Base-by-base conservation (phyloP, 108 stramenopile species). In the Fragilariopsis cylindrus region DNA sequence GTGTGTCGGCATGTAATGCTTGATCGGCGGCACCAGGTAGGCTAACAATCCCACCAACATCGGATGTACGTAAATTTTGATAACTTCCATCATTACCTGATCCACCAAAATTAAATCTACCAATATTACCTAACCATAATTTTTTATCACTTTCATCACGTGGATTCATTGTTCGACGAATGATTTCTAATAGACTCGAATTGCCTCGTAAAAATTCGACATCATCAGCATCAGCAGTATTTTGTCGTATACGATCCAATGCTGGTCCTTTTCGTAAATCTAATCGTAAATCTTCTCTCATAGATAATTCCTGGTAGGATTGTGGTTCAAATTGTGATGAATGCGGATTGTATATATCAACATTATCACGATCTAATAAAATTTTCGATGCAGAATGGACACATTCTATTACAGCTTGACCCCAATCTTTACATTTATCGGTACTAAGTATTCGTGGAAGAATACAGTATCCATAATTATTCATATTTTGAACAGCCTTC, bases 1-100 rank as follows among this genome's bases (percentile, higher is more conserved):
- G 90, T 21, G 92, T 89, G 64, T 96, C 96, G 6, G 96, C 93
- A 72, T 96, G 96, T 9, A 94, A 80, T 0, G 92, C 88, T 77
- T 96, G 96, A 65, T 96, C 96, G 41, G 80, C 87, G 44, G 79
- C 64, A 18, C 93, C 92, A 1, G 93, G 92, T 11, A 93, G 78
- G 39, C 82, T 87, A n/a, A 96, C 68, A 13, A 96, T 94, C 2
- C 89, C 87, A n/a, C 96, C 96, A 13, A 93, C 78, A 16, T 78
- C 84, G n/a, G 90, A 90, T 3, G 92, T 70, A 13, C 89, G 87
- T 56, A 91, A 50, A 62, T 90, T 87, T 57, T 86, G 88, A 5
- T 76, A 90, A 15, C 84, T 78, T n/a, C 90, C 96, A 69, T 93
- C 86, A 44, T 92, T 91, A 16, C 96, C 96, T 1, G 66, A 56